Conservation (phyloP, 306 rosid species). For the Cucumis hystrix region DNA sequence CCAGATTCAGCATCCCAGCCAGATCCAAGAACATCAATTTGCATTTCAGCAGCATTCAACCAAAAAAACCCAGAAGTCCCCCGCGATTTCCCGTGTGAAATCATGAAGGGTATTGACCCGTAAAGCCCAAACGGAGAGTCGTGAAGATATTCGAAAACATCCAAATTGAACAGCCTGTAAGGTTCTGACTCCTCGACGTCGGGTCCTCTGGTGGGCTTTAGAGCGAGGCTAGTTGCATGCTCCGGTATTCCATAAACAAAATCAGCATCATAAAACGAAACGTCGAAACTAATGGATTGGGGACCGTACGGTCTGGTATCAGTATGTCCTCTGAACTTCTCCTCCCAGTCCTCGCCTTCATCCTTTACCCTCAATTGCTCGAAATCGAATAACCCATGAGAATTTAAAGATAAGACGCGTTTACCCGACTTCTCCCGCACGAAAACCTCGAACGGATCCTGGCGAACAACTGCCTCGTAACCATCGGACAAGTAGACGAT, state of each 20-base stretch:
- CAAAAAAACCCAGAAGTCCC: constrained; percentile 84
- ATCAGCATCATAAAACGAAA: constrained; percentile 67
- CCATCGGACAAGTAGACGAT: constrained; percentile 46
- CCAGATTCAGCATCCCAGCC: constrained; percentile 82
- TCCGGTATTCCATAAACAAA: constrained; percentile 91
- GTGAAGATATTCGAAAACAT: constrained; percentile 71
- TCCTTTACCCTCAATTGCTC: constrained; percentile 52
- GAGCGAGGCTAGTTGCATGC: constrained; percentile 57
- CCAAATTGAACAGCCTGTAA: constrained; percentile 72
- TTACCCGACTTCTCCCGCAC: constrained; percentile 45
- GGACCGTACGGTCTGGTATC: constrained; percentile 79
- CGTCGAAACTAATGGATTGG: constrained; percentile 84
- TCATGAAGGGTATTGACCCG: constrained; percentile 85
- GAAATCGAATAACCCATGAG: constrained; percentile 78
- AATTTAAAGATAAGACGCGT: constrained; percentile 62
- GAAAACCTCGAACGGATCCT: constrained; percentile 80
- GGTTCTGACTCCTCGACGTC: constrained; percentile 75
- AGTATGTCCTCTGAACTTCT: constrained; percentile 52
- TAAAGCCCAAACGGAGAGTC: constrained; percentile 88
- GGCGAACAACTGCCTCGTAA: constrained; percentile 62
- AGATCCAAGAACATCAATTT: constrained; percentile 71
- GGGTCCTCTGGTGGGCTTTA: constrained; percentile 81
- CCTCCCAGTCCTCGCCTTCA: constrained; percentile 77
- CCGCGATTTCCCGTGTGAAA: constrained; percentile 62
- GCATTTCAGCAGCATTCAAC: constrained; percentile 97